Conservation (phyloP, 768 basidiomycete species). For the Agaricus blazei region DNA sequence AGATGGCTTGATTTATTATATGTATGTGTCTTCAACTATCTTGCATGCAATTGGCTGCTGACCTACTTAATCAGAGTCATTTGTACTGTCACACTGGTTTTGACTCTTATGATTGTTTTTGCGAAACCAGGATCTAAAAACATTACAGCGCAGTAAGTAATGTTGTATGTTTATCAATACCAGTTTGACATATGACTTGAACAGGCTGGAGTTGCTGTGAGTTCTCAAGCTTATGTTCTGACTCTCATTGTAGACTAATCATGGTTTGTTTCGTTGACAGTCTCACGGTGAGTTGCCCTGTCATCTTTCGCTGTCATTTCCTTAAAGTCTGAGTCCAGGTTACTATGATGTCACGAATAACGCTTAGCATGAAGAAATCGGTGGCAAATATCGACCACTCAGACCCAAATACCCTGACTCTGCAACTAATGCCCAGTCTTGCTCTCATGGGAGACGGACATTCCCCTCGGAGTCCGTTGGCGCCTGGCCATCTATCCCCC, state of each 20-base stretch:
- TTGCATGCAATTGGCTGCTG: neutral
- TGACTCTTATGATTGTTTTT: slow-evolving; percentile 39
- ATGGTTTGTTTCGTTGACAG: slow-evolving; percentile 6
- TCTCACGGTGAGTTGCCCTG: slow-evolving; percentile 16
- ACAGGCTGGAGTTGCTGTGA: slow-evolving; percentile 36
- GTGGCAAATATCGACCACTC: slow-evolving; percentile 18
- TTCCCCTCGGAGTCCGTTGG: neutral
- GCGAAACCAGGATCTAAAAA: slow-evolving; percentile 39
- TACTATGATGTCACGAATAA: slow-evolving; percentile 67
- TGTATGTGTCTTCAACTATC: slow-evolving; percentile 17
- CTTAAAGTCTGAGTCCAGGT: slow-evolving; percentile 26
- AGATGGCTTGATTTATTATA: slow-evolving; percentile 42
- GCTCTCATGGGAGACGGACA: neutral
- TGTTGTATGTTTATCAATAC: neutral
- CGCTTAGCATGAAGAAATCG: slow-evolving; percentile 50
- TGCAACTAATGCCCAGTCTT: neutral
- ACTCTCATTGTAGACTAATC: neutral
- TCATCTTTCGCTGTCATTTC: neutral
- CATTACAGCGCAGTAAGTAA: slow-evolving; percentile 40
- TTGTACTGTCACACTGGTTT: slow-evolving; percentile 33
- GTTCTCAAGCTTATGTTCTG: slow-evolving; percentile 13
- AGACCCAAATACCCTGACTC: neutral
- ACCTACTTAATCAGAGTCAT: slow-evolving; percentile 27
- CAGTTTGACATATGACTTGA: neutral
- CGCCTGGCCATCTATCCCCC: neutral